phyloP scores from a whole-genome alignment of 202 grass and related monocot species.

The Setaria italica region DNA sequence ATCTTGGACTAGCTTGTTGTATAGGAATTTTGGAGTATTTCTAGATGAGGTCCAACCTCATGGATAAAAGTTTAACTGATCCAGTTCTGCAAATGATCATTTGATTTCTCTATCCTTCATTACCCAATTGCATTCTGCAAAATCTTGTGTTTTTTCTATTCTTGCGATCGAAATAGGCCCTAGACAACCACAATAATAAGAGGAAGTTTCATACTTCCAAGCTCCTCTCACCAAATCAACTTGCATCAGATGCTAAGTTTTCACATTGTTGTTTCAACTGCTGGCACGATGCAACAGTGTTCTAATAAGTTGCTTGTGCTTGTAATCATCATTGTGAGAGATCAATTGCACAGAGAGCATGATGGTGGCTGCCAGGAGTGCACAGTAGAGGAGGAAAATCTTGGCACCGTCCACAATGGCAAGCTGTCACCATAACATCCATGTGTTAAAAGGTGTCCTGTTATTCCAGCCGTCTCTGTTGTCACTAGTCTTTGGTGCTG shows the following conservation, averaged over 20 bases:
- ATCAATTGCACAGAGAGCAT: neutral
- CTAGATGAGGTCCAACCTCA: neutral
- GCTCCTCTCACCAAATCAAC: neutral
- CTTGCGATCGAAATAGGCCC: neutral
- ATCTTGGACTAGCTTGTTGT: neutral
- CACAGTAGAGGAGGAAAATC: neutral
- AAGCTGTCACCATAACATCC: neutral
- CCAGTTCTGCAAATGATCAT: neutral
- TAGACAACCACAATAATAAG: neutral
- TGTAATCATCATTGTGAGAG: neutral
- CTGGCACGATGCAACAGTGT: neutral
- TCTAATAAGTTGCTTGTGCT: neutral
- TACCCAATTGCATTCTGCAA: constrained; percentile 10
- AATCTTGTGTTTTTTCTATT: neutral
- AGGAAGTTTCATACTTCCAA: neutral
- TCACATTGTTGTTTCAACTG: neutral
- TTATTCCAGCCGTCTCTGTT: neutral
- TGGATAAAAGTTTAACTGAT: neutral
- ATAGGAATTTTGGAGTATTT: constrained; percentile 19
- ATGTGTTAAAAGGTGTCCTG: neutral
- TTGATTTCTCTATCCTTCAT: neutral
- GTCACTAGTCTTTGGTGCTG: neutral
- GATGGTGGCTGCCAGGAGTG: neutral
- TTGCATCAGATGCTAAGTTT: neutral
- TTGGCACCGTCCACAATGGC: neutral